Percentiles rank a stretch among this genome's conserved stretches.
phyloP scores from a whole-genome alignment of 2,329 filamentous ascomycete species.

The Aspergillus udagawae region DNA sequence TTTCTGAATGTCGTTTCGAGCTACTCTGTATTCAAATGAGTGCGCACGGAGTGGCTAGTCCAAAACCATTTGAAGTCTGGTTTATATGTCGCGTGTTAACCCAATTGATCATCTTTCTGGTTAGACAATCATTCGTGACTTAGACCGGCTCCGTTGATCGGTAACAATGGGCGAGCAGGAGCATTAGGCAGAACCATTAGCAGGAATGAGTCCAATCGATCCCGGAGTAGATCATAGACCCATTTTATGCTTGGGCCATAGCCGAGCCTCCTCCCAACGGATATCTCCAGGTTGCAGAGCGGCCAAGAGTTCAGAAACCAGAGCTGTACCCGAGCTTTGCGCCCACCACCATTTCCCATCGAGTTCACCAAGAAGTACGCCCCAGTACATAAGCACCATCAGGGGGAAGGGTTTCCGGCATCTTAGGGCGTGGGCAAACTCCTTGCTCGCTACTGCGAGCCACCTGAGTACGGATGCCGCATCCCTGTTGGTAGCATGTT shows the following conservation, averaged over 20 bases:
- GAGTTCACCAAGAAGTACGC: slow-evolving; percentile 28
- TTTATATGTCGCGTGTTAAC: background rate
- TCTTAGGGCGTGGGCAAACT: slow-evolving; percentile 28
- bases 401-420: slow-evolving; percentile 28
- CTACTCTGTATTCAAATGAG: background rate
- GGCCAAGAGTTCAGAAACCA: slow-evolving; percentile 25
- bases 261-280: slow-evolving; percentile 23
- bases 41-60: background rate
- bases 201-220: background rate
- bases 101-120: background rate
- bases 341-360: slow-evolving; percentile 34
- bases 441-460: slow-evolving; percentile 29
- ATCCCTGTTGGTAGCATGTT: slow-evolving; percentile 21
- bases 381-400: slow-evolving; percentile 36
- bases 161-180: background rate
- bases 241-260: slow-evolving; percentile 30
- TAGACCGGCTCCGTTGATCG: background rate
- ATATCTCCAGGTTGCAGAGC: slow-evolving; percentile 17
- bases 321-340: slow-evolving; percentile 26
- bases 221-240: slow-evolving; percentile 15
- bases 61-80: background rate
- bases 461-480: slow-evolving; percentile 31
- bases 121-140: background rate
- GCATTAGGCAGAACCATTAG: background rate
- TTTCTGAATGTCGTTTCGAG: background rate